Percentiles rank a stretch among this genome's conserved stretches.
Evolutionary conservation across 768 basidiomycete genomes (phyloP).

Genomic region (Fomitopsis serialis): DNA sequence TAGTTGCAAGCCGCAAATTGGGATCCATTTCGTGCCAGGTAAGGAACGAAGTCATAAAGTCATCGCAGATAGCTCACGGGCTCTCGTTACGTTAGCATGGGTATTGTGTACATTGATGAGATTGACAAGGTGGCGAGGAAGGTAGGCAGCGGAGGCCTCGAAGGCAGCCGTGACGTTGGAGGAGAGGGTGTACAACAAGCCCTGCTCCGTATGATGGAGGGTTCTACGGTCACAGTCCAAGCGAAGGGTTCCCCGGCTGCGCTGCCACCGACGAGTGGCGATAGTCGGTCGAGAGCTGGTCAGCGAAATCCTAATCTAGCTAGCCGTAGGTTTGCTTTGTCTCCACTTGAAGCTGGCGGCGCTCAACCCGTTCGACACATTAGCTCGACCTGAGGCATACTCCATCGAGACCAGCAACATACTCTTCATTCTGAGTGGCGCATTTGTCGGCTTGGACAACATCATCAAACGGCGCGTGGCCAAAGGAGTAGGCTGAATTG

Average conservation of each 20-base stretch:
- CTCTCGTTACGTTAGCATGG: conserved; percentile 49
- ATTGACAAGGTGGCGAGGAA: conserved; percentile 87
- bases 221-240: conserved; percentile 77
- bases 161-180: conserved; percentile 81
- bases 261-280: conserved; percentile 37
- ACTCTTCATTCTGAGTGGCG: conserved; percentile 92
- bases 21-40: conserved; percentile 86
- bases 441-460: conserved; percentile 87
- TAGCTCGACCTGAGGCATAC: conserved; percentile 62
- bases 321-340: conserved; percentile 1
- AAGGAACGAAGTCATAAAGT: conserved; percentile 5
- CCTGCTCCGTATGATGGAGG: conserved; percentile 91
- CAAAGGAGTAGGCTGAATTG: conserved; percentile 63
- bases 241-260: conserved; percentile 57
- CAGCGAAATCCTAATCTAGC: conserved; percentile 39
- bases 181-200: conserved; percentile 97
- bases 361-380: not conserved
- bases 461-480: conserved; percentile 75
- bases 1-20: conserved; percentile 88
- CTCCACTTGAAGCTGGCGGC: not conserved
- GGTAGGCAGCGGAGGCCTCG: conserved; percentile 43
- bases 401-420: conserved; percentile 87
- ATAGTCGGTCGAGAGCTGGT: conserved; percentile 44
- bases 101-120: conserved; percentile 96
- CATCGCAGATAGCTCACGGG: conserved; percentile 1